phyloP scores from a whole-genome alignment of 495 filamentous ascomycete genomes.

The Thermochaetoides thermophila region DNA sequence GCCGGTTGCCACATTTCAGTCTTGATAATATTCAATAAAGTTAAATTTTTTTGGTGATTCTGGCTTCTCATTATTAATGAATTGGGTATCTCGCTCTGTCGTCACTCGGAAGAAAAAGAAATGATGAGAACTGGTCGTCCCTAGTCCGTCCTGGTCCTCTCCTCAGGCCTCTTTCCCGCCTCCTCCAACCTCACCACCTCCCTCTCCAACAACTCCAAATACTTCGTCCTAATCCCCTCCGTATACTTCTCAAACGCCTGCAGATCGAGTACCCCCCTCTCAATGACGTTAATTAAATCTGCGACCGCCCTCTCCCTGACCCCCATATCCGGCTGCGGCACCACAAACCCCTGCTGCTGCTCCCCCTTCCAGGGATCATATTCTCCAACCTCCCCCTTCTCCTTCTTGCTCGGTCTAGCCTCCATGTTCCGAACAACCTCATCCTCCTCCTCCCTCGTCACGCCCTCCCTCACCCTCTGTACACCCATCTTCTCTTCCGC shows the following conservation, averaged over 20 bases:
- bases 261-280: constrained; percentile 9
- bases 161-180: constrained; percentile 14
- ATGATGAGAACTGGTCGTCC: too few relatives aligned
- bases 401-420: constrained; percentile 7
- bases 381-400: constrained; percentile 13
- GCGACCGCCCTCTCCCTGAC: constrained; percentile 11
- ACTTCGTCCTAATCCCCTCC: constrained; percentile 7
- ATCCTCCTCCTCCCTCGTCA: constrained; percentile 13
- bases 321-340: background rate
- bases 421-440: constrained; percentile 16
- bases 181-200: constrained; percentile 11
- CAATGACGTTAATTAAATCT: constrained; percentile 12
- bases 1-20: constrained; percentile 40
- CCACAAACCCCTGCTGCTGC: background rate
- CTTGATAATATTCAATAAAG: too few relatives aligned
- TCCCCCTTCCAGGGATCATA: background rate
- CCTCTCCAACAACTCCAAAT: constrained; percentile 10
- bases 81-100: too few relatives aligned
- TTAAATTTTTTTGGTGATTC: too few relatives aligned
- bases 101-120: too few relatives aligned
- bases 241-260: constrained; percentile 10
- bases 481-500: constrained; percentile 45
- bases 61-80: too few relatives aligned
- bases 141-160: too few relatives aligned
- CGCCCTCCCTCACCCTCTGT: background rate